Conservation (phyloP, 495 filamentous ascomycete species). For the Terfezia claveryi region DNA sequence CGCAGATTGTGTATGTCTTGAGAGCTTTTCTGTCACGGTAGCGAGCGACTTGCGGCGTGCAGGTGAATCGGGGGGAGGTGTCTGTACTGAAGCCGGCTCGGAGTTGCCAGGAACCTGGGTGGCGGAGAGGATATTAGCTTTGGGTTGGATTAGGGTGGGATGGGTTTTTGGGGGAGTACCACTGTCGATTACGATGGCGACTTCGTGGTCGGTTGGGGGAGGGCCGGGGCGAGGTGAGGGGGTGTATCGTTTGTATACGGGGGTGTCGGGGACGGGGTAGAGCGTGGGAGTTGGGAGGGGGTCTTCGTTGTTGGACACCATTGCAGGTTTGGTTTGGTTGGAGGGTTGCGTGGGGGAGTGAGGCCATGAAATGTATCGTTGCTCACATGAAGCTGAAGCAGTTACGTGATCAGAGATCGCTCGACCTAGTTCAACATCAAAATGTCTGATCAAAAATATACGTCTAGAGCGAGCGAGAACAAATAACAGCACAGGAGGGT, state of each 20-base stretch:
- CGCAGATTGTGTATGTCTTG: slow-evolving; percentile 74
- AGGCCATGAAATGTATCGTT: too few relatives aligned
- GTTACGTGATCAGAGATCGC: too few relatives aligned
- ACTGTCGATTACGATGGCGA: slow-evolving; percentile 95
- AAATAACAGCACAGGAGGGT: background rate
- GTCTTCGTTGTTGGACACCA: background rate
- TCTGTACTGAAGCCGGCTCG: slow-evolving; percentile 95
- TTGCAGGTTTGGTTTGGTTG: too few relatives aligned
- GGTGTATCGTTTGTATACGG: slow-evolving; percentile 5
- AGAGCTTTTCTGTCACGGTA: slow-evolving; percentile 83
- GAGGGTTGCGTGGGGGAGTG: too few relatives aligned
- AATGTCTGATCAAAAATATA: too few relatives aligned
- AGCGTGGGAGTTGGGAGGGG: slow-evolving; percentile 16
- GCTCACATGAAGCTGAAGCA: too few relatives aligned
- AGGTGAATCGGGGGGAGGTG: slow-evolving; percentile 45
- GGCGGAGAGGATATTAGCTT: slow-evolving; percentile 32
- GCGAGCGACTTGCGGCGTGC: slow-evolving; percentile 77
- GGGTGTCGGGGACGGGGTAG: slow-evolving; percentile 15
- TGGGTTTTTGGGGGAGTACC: slow-evolving; percentile 28
- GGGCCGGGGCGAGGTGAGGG: background rate
- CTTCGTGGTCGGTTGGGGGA: slow-evolving; percentile 24
- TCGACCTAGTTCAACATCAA: too few relatives aligned
- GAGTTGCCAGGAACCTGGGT: slow-evolving; percentile 67
- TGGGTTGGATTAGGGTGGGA: background rate
- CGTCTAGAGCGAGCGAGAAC: too few relatives aligned